Conservation (phyloP, 805 yeast genomes). For the Wickerhamomyces chaumierensis region DNA sequence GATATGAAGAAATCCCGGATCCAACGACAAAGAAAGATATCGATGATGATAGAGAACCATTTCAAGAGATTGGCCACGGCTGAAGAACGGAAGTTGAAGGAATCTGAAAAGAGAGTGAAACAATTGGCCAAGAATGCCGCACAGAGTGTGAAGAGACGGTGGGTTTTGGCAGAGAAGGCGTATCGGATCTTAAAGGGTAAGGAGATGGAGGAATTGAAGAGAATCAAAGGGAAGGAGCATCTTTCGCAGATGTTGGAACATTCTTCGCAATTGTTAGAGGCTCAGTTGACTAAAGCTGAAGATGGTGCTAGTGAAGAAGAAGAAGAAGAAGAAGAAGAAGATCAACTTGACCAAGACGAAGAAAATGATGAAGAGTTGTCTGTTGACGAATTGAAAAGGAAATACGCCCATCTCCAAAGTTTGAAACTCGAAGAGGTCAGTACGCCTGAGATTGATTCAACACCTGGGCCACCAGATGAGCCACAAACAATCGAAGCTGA, state of each 20-base stretch:
- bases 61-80: constrained; percentile 83
- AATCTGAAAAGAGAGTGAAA: constrained; percentile 57
- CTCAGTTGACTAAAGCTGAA: constrained; percentile 46
- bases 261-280: constrained; percentile 81
- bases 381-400: constrained; percentile 17
- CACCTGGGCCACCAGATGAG: constrained; percentile 5
- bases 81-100: constrained; percentile 69
- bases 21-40: constrained; percentile 58
- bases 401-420: constrained; percentile 16
- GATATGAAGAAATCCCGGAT: constrained; percentile 55
- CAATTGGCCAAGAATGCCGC: constrained; percentile 73
- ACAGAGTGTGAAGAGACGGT: constrained; percentile 76
- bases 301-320: constrained; percentile 22
- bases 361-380: constrained; percentile 19
- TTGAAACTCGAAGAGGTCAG: constrained; percentile 18
- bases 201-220: constrained; percentile 69
- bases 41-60: constrained; percentile 77
- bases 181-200: constrained; percentile 61
- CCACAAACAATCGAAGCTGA: constrained; percentile 13
- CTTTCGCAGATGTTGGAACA: constrained; percentile 81
- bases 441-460: constrained; percentile 10
- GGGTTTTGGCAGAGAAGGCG: constrained; percentile 84
- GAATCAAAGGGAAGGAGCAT: constrained; percentile 77
- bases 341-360: constrained; percentile 4
- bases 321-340: constrained; percentile 17